These are phyloP conservation scores for Arthrobotrys entomopaga DNA, from an alignment of 2,329 filamentous ascomycete species.

Conservation along the genomic window DNA sequence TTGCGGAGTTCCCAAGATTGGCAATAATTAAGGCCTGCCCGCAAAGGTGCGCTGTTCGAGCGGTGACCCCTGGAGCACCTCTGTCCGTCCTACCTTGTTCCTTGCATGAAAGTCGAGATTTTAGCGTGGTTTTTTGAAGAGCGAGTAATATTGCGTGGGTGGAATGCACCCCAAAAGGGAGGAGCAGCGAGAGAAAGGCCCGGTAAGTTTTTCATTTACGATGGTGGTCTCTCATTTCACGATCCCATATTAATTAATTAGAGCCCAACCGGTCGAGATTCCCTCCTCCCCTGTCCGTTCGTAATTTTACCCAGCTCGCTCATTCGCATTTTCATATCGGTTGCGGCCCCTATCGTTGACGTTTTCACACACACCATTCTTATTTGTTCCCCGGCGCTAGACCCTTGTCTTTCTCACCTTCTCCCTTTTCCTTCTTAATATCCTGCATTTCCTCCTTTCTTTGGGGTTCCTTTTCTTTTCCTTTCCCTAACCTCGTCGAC, in stretches of 20 bases:
- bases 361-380: slow-evolving; percentile 40
- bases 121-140: slow-evolving; percentile 46
- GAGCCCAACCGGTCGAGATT: slow-evolving; percentile 27
- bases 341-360: slow-evolving; percentile 55
- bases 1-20: slow-evolving; percentile 53
- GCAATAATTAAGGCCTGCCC: slow-evolving; percentile 47
- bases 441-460: slow-evolving; percentile 60
- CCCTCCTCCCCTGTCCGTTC: slow-evolving; percentile 43
- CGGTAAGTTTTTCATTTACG: slow-evolving; percentile 46
- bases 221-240: slow-evolving; percentile 41
- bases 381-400: slow-evolving; percentile 55
- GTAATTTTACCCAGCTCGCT: slow-evolving; percentile 53
- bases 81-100: slow-evolving; percentile 50
- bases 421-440: slow-evolving; percentile 57
- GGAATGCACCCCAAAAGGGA: slow-evolving; percentile 54
- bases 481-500: slow-evolving; percentile 52
- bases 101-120: slow-evolving; percentile 54
- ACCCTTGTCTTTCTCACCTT: slow-evolving; percentile 55
- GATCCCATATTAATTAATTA: slow-evolving; percentile 38
- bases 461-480: slow-evolving; percentile 34
- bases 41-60: slow-evolving; percentile 40
- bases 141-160: slow-evolving; percentile 50
- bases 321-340: slow-evolving; percentile 53
- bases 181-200: slow-evolving; percentile 14
- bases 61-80: slow-evolving; percentile 35